Evolutionary conservation across 2,329 filamentous ascomycete genomes (phyloP).

Genomic region (Claviceps purpurea): DNA sequence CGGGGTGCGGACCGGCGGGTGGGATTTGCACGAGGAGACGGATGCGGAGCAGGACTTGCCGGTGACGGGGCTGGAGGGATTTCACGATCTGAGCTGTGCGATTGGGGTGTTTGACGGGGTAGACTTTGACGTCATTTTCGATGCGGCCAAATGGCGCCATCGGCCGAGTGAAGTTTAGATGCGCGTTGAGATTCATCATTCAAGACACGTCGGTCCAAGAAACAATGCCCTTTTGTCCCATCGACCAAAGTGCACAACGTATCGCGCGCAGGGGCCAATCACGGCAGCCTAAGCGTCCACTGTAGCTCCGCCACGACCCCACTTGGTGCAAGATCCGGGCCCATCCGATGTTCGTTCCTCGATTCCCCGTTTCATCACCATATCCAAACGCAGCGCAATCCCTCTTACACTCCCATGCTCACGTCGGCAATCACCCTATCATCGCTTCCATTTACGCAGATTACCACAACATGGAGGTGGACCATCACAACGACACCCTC

Average conservation of each 20-base stretch:
- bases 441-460: constrained; percentile 3
- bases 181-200: too few relatives aligned
- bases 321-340: too few relatives aligned
- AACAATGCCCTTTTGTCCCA: too few relatives aligned
- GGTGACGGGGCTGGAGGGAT: constrained; percentile 54
- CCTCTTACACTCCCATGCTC: not conserved
- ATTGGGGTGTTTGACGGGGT: constrained; percentile 59
- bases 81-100: constrained; percentile 56
- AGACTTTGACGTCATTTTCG: constrained; percentile 53
- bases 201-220: too few relatives aligned
- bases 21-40: constrained; percentile 64
- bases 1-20: constrained; percentile 44
- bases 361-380: too few relatives aligned
- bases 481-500: constrained; percentile 37
- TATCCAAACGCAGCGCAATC: not conserved
- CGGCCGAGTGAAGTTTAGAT: constrained; percentile 4
- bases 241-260: too few relatives aligned
- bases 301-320: too few relatives aligned
- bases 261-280: too few relatives aligned
- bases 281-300: too few relatives aligned
- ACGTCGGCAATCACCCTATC: not conserved
- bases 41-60: constrained; percentile 49
- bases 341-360: too few relatives aligned
- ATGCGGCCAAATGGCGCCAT: constrained; percentile 45
- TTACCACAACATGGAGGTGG: constrained; percentile 36